A percentile compares a stretch with the other conserved stretches of the same genome.
Evolutionary conservation across 1,284 basidiomycete genomes (phyloP).

Genomic region (Puccinia polysora): DNA sequence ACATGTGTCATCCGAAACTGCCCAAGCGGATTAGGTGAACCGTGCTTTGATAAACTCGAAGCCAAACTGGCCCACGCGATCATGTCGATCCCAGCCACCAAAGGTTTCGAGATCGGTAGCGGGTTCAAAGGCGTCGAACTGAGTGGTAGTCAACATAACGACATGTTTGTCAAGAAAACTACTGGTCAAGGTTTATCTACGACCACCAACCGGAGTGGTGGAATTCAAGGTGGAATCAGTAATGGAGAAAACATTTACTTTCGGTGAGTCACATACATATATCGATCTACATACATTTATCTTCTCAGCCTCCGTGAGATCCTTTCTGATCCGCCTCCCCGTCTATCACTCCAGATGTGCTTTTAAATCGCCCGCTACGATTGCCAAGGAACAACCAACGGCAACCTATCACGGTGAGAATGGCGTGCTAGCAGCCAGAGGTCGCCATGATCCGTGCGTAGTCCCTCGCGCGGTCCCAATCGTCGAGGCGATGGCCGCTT

Average conservation of each 20-base stretch:
- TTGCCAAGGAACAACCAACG: slow-evolving; percentile 84
- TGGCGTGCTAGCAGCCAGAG: slow-evolving; percentile 81
- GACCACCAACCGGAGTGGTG: slow-evolving; percentile 90
- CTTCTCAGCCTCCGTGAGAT: too few relatives aligned
- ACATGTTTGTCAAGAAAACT: slow-evolving; percentile 68
- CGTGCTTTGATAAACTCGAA: slow-evolving; percentile 98
- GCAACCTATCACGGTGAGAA: slow-evolving; percentile 85
- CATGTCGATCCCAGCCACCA: slow-evolving; percentile 97
- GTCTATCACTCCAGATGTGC: slow-evolving; percentile 70
- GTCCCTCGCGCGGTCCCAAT: slow-evolving; percentile 94
- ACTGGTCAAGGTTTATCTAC: slow-evolving; percentile 71
- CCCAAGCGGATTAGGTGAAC: slow-evolving; percentile 89
- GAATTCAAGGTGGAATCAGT: slow-evolving; percentile 94
- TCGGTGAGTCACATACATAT: slow-evolving; percentile 64
- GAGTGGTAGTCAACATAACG: slow-evolving; percentile 88
- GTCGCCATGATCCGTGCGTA: slow-evolving; percentile 95
- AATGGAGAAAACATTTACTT: slow-evolving; percentile 99
- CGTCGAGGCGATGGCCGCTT: slow-evolving; percentile 93
- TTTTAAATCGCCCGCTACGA: slow-evolving; percentile 98
- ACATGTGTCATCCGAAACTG: slow-evolving; percentile 91
- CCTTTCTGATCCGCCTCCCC: neutral
- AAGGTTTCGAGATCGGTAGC: slow-evolving; percentile 95
- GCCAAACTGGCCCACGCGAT: slow-evolving; percentile 94
- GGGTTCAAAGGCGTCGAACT: slow-evolving; percentile 95
- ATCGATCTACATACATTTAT: neutral